A percentile compares a stretch with the other conserved stretches of the same genome.
phyloP scores from a whole-genome alignment of 139 green algal species.

The Volvox reticuliferus region DNA sequence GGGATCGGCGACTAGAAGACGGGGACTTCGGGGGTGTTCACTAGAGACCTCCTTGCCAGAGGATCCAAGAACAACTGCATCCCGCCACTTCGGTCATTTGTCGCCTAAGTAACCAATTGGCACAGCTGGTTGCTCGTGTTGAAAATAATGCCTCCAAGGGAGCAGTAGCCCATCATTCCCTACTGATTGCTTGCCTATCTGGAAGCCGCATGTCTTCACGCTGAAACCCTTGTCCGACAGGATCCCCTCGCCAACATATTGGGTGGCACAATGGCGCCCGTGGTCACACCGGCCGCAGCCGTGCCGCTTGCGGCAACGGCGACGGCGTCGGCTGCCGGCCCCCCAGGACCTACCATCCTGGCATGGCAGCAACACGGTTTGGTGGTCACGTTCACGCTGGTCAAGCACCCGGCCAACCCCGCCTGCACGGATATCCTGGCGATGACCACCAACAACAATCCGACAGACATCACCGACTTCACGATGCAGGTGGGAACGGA shows the following conservation, averaged over 20 bases:
- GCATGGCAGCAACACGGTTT: slow-evolving; percentile 81
- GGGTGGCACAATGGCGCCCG: background rate
- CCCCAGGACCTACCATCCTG: slow-evolving; percentile 60
- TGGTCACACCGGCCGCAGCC: background rate
- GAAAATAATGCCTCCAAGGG: too few relatives aligned
- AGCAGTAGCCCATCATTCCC: too few relatives aligned
- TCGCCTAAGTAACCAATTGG: too few relatives aligned
- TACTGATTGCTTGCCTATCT: too few relatives aligned
- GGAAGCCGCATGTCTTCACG: too few relatives aligned
- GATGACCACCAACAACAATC: slow-evolving; percentile 76
- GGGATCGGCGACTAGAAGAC: too few relatives aligned
- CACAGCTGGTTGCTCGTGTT: too few relatives aligned
- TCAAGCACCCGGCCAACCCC: slow-evolving; percentile 63
- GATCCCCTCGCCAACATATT: slow-evolving; percentile 33
- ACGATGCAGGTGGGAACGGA: slow-evolving; percentile 82
- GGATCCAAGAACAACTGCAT: too few relatives aligned
- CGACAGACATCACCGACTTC: slow-evolving; percentile 79
- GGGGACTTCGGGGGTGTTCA: too few relatives aligned
- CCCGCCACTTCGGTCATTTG: too few relatives aligned
- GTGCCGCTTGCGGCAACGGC: background rate
- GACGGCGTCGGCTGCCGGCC: slow-evolving; percentile 1
- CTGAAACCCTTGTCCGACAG: background rate
- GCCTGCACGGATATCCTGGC: slow-evolving; percentile 73
- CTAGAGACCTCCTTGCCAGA: too few relatives aligned
- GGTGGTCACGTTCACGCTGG: slow-evolving; percentile 73